Conservation (phyloP, 2,329 filamentous ascomycete genomes). For the Phialophora verrucosa region DNA sequence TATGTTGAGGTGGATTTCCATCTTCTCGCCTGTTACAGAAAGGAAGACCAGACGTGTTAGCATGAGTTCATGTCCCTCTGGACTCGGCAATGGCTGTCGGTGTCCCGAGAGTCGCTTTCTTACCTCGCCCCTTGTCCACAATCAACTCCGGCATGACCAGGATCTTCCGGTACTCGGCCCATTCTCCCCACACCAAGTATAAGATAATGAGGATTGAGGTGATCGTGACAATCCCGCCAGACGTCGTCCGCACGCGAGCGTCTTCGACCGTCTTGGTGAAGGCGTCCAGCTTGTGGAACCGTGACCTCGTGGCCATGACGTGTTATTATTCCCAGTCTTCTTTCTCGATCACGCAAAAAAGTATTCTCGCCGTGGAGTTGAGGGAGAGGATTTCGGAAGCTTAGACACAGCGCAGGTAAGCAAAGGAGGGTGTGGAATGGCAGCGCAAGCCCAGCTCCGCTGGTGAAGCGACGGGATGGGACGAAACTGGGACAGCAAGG, state of each 20-base stretch:
- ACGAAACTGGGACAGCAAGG: neutral
- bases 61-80: neutral
- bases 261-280: conserved; percentile 99
- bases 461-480: neutral
- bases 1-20: conserved; percentile 98
- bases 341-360: neutral
- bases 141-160: conserved; percentile 89
- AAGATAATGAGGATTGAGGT: conserved; percentile 85
- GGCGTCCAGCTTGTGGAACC: conserved; percentile 95
- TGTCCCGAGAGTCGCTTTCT: conserved; percentile 2
- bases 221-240: conserved; percentile 93
- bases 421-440: neutral
- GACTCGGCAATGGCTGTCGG: neutral
- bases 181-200: conserved; percentile 92
- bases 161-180: conserved; percentile 87
- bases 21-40: conserved; percentile 75
- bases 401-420: neutral
- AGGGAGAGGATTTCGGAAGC: neutral
- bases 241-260: conserved; percentile 92
- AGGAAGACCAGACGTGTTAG: neutral
- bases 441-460: neutral
- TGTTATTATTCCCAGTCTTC: neutral
- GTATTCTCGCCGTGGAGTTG: neutral
- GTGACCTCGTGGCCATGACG: conserved; percentile 83
- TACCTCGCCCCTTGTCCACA: conserved; percentile 95